These are phyloP conservation scores for Purpureocillium takamizusanense DNA, from an alignment of 2,329 filamentous ascomycete species.

Conservation along the genomic window DNA sequence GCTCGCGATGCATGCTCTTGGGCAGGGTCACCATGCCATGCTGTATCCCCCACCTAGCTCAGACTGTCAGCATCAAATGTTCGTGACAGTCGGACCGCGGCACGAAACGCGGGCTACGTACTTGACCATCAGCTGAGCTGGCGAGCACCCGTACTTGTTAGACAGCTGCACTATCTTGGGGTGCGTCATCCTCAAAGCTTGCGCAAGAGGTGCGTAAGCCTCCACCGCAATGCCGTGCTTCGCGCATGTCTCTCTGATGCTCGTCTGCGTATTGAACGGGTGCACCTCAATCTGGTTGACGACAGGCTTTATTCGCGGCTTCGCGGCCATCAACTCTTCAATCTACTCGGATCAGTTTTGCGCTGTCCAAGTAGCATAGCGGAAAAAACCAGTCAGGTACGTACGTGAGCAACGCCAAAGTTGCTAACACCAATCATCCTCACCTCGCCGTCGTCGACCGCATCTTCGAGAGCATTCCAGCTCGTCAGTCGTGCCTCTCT, in stretches of 20 bases:
- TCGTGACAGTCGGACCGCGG: too few species aligned
- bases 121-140: conserved; percentile 63
- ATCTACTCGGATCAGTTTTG: conserved; percentile 32
- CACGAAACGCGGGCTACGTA: conserved; percentile 12
- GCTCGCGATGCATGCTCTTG: conserved; percentile 56
- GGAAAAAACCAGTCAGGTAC: conserved; percentile 15
- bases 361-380: not conserved
- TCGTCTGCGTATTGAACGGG: conserved; percentile 67
- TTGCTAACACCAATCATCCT: conserved; percentile 69
- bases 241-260: conserved; percentile 58
- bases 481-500: conserved; percentile 57
- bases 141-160: conserved; percentile 59
- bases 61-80: too few species aligned
- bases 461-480: conserved; percentile 71
- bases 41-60: conserved; percentile 62
- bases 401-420: conserved; percentile 64
- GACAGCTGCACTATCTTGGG: conserved; percentile 52
- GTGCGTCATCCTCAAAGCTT: conserved; percentile 61
- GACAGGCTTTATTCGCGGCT: conserved; percentile 53
- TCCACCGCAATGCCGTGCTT: conserved; percentile 61
- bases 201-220: conserved; percentile 71
- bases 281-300: conserved; percentile 80
- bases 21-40: conserved; percentile 64
- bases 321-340: conserved; percentile 56
- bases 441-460: conserved; percentile 61